Conservation (phyloP, 2,329 filamentous ascomycete species). For the Cercospora sojina region DNA sequence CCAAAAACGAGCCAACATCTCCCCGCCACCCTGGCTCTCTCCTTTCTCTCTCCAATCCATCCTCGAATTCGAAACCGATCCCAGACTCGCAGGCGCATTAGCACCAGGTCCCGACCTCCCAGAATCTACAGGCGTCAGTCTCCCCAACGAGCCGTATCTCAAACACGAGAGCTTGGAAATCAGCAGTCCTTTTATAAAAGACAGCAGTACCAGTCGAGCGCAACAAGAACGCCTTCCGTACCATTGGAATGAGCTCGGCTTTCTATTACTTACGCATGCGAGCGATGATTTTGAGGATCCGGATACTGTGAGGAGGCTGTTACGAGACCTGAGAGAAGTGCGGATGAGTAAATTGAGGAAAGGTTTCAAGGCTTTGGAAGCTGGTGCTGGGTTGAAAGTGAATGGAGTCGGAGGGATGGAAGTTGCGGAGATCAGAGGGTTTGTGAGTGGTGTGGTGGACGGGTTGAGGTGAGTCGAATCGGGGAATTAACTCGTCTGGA, state of each 20-base stretch:
- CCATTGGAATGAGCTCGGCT: slow-evolving; percentile 90
- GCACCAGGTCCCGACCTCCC: slow-evolving; percentile 72
- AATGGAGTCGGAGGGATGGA: slow-evolving; percentile 92
- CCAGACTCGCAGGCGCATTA: slow-evolving; percentile 66
- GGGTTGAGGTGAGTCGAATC: slow-evolving; percentile 59
- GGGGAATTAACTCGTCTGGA: too few species aligned
- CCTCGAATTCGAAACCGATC: slow-evolving; percentile 75
- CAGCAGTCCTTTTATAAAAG: slow-evolving; percentile 70
- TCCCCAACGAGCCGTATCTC: slow-evolving; percentile 33
- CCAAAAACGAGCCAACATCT: slow-evolving; percentile 88
- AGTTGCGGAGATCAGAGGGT: slow-evolving; percentile 79
- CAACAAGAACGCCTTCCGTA: slow-evolving; percentile 76
- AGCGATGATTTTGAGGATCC: slow-evolving; percentile 76
- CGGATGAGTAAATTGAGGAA: slow-evolving; percentile 83
- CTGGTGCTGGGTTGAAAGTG: slow-evolving; percentile 68
- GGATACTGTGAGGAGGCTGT: slow-evolving; percentile 69
- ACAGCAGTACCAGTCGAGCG: slow-evolving; percentile 67
- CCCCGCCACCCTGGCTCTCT: slow-evolving; percentile 85
- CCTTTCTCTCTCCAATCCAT: slow-evolving; percentile 72
- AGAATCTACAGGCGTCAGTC: slow-evolving; percentile 41
- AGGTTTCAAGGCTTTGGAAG: slow-evolving; percentile 69
- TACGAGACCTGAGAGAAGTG: slow-evolving; percentile 83
- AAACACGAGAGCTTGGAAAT: slow-evolving; percentile 32
- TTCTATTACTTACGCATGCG: slow-evolving; percentile 81
- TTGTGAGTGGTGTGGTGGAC: slow-evolving; percentile 83